Conservation (phyloP, 306 rosid species). For the Cucurbita moschata region DNA sequence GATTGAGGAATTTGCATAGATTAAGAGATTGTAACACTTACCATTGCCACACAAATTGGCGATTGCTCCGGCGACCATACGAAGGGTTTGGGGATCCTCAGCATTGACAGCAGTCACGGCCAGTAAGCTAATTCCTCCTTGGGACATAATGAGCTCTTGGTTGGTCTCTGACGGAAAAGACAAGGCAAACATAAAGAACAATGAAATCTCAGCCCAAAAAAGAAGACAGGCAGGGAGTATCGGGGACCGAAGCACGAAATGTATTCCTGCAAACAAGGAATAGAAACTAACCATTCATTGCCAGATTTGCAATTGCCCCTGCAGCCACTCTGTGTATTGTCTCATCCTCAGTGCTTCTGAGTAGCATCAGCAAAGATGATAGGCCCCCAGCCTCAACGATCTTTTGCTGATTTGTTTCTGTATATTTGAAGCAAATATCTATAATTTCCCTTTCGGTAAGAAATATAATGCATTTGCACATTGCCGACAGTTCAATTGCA, state of each 20-base stretch:
- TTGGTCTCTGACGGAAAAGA: constrained; percentile 62
- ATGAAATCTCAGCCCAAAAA: not conserved
- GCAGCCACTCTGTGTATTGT: constrained; percentile 99
- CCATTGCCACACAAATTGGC: constrained; percentile 99
- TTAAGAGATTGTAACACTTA: constrained; percentile 17
- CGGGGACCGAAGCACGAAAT: not conserved
- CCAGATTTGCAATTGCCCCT: constrained; percentile 95
- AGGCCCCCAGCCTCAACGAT: constrained; percentile 97
- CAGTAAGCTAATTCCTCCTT: constrained; percentile 85
- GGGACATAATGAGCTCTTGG: constrained; percentile 93
- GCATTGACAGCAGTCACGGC: constrained; percentile 73
- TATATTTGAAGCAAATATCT: constrained; percentile 5
- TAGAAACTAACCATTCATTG: constrained; percentile 69
- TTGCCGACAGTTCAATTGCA: not conserved
- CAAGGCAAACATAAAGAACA: not conserved
- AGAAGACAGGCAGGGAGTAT: not conserved
- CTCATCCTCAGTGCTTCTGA: constrained; percentile 72
- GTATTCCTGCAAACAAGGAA: not conserved
- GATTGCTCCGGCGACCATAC: constrained; percentile 97
- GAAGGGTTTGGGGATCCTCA: constrained; percentile 92
- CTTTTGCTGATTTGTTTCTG: constrained; percentile 92
- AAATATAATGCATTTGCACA: not conserved
- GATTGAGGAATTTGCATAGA: not conserved
- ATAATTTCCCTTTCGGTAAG: not conserved
- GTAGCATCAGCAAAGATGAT: constrained; percentile 72